These are phyloP conservation scores for Datura wrightii DNA, from an alignment of 257 asterid genomes.

Conservation along the genomic window DNA sequence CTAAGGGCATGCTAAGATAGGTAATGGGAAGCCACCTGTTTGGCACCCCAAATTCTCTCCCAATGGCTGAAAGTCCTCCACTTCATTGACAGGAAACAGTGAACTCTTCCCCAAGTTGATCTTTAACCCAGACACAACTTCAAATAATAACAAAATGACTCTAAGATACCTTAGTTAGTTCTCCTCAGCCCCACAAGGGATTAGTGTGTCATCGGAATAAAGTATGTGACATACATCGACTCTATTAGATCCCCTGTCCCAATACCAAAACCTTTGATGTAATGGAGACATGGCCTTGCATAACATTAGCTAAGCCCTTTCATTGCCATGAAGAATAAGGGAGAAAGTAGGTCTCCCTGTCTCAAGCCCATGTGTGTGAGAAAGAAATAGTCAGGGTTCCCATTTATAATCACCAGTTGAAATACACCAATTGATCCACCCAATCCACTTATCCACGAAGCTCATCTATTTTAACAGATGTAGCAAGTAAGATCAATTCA, in stretches of 20 bases:
- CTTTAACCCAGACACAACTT: too few species aligned
- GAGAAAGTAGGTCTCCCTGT: neutral
- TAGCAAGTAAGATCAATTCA: neutral
- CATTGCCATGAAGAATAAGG: too few species aligned
- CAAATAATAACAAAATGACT: neutral
- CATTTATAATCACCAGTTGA: neutral
- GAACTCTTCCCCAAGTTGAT: neutral
- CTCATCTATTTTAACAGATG: neutral
- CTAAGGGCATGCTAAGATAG: neutral
- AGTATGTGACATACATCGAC: neutral
- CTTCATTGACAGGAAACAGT: neutral
- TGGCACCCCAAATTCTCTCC: neutral
- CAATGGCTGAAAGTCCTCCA: neutral
- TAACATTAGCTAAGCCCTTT: neutral
- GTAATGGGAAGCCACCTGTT: neutral
- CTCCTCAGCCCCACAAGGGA: neutral
- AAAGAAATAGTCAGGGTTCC: neutral
- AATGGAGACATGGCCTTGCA: neutral
- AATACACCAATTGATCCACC: neutral
- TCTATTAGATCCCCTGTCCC: neutral
- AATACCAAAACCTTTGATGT: neutral
- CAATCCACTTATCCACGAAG: neutral
- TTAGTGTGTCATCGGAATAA: neutral
- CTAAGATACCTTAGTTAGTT: neutral
- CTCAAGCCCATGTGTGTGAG: neutral